These are phyloP conservation scores for Mycena vulgaris DNA, from an alignment of 768 basidiomycete species.

Conservation along the genomic window DNA sequence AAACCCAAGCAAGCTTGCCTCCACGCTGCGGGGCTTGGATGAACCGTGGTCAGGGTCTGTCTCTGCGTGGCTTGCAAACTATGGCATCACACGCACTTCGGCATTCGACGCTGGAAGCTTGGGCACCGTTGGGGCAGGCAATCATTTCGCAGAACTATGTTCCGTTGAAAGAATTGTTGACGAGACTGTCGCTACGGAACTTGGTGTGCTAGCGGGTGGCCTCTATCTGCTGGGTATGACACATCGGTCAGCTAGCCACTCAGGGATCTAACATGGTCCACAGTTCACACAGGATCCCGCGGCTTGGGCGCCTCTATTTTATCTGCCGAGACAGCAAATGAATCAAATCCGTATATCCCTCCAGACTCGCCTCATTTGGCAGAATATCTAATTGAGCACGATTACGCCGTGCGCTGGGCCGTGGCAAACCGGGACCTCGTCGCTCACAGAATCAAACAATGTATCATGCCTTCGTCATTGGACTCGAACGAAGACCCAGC, in stretches of 20 bases:
- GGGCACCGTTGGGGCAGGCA: conserved; percentile 56
- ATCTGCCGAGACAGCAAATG: conserved; percentile 44
- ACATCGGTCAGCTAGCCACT: neutral
- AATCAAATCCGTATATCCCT: conserved; percentile 55
- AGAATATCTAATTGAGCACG: conserved; percentile 52
- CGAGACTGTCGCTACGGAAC: conserved; percentile 38
- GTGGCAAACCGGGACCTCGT: conserved; percentile 56
- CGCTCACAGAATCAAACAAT: conserved; percentile 53
- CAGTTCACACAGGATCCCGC: conserved; percentile 57
- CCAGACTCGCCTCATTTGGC: conserved; percentile 46
- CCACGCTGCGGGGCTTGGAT: conserved; percentile 50
- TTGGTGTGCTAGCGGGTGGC: conserved; percentile 43
- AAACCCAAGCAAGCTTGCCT: conserved; percentile 50
- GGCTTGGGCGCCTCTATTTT: conserved; percentile 54
- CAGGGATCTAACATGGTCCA: neutral
- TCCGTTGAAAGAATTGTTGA: conserved; percentile 52
- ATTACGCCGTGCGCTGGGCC: conserved; percentile 57
- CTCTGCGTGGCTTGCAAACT: conserved; percentile 50
- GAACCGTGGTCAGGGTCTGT: conserved; percentile 55
- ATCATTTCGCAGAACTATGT: conserved; percentile 58
- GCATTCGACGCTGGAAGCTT: conserved; percentile 48
- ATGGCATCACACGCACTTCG: conserved; percentile 49
- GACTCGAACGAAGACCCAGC: conserved; percentile 1
- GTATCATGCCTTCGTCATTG: conserved; percentile 41
- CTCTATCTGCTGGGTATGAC: conserved; percentile 50